These are phyloP conservation scores for Lichtheimia hyalospora DNA, from an alignment of 371 early-diverging fungal genomes.

Conservation along the genomic window DNA sequence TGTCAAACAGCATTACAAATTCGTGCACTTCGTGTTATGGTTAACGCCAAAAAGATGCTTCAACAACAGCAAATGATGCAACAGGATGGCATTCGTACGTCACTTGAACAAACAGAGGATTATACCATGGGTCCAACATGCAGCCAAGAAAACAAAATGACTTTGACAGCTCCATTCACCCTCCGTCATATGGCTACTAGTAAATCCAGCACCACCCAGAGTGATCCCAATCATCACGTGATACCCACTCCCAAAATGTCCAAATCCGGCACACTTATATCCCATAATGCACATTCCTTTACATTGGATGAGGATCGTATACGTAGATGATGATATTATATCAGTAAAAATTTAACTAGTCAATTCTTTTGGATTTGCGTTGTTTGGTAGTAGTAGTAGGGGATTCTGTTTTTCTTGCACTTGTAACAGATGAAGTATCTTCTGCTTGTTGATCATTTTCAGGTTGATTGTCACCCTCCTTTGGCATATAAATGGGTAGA, in stretches of 20 bases:
- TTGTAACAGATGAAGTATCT: background rate
- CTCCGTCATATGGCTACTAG: constrained; percentile 11
- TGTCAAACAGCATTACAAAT: constrained; percentile 61
- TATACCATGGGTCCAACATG: background rate
- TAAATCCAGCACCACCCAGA: constrained; percentile 15
- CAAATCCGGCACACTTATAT: constrained; percentile 15
- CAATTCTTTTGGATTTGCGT: constrained; percentile 9
- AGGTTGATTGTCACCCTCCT: background rate
- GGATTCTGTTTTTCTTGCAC: constrained; percentile 1
- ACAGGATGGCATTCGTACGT: constrained; percentile 17
- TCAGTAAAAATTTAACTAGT: background rate
- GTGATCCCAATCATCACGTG: background rate
- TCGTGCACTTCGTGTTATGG: constrained; percentile 65
- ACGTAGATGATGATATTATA: too few relatives aligned
- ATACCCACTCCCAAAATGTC: constrained; percentile 16
- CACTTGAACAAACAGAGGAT: background rate
- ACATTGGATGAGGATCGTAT: too few relatives aligned
- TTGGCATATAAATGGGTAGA: constrained; percentile 14
- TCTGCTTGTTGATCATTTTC: background rate
- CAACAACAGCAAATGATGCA: constrained; percentile 54
- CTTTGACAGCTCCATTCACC: background rate
- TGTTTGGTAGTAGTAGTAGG: constrained; percentile 1
- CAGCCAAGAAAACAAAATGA: background rate
- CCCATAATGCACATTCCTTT: too few relatives aligned
- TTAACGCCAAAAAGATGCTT: constrained; percentile 59